Evolutionary conservation across 371 early-diverging fungal genomes (phyloP), one percentile per base, ranked within the genome.

Genomic region (Rhizopus arrhizus): DNA sequence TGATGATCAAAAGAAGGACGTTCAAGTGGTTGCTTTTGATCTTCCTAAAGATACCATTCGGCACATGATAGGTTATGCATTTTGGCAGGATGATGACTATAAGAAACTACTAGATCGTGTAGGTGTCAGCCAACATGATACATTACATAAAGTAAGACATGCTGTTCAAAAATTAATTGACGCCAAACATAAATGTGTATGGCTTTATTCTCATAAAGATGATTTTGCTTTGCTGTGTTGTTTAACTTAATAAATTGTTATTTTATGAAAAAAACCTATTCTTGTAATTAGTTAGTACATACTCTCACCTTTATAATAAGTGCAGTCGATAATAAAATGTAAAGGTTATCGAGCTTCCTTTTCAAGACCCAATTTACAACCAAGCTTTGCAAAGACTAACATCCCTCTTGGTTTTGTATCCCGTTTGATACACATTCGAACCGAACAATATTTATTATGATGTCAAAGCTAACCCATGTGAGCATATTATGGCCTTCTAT

Each of bases 131-230:
- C 78, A 76, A 46, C 65, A 68, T 59, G 78, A 76, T 64, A 77
- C 73, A 41, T 60, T 81, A 9, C 58, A 36, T 50, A 76, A 88
- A 34, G 84, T 86, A 0, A 81, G 84, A 57, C 82, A 85, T 53
- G 80, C 83, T 4, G 80, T 86, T 16, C 82, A 84, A 45, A 83
- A 87, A 63, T 61, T 82, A 4, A 81, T 85, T 41, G 74, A 82
- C 46, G 75, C 81, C n/a, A 82, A 81, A 29, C 81, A 80, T 34
- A 77, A 70, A 54, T 84, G 81, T 59, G 82, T 90, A 6, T 91
- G 91, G 91, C 72, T 91, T 11, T 90, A 90, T 68, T 85, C 89
- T 0, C 82, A 85, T 58, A 81, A 84, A 51, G 89, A 87, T 66
- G 89, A 91, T 43, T 83, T 62, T 59, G 79, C 81, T 10, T 51